Base-by-base conservation (phyloP, 192 early-diverging fungal species). In the Spinellus fusiger region DNA sequence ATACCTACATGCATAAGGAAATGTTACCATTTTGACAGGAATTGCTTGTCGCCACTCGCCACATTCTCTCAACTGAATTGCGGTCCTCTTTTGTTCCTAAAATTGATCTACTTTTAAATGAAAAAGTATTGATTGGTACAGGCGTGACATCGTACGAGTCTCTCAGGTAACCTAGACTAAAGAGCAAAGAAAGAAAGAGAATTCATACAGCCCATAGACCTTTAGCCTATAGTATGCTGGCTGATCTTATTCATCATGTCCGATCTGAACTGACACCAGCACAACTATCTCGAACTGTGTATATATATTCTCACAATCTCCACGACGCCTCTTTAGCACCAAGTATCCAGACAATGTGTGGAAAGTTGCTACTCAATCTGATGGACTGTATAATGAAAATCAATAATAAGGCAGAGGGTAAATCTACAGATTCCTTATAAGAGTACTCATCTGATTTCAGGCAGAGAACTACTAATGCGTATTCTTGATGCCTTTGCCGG, bases 311-410 rank as follows among this genome's bases (percentile, higher is more conserved):
- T 2, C 75, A 86, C 18, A 94, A 95, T 74, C 74, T 98, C 58
- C 94, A 98, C 65, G 97, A 99, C 73, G 79, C 84, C 26, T 82
- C 83, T n/a, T 81, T 99, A 38, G 85, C 94, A 27, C 87, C 91
- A 0, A 89, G 86, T 55, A 92, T 98, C 35, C 97, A 98, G 70
- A 96, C 93, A 1, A 94, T 98, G 93, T 95, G 94, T 62, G 88
- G 87, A 56, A 98, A 96, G 65, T 75, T 99, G 25, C 77, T 99
- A 15, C 71, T 95, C 38, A 94, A 94, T 66, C 70, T 98, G 22
- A 89, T 94, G 12, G 97, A 98, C 50, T 88, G 86, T 51, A 86
- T 93, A 66, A 80, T 88, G 51, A 83, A 80, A 54, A 86, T 82
- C 50, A 82, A 78, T 12, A 82, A 81, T 59, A 84, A 86, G 49